phyloP scores from a whole-genome alignment of 2,329 filamentous ascomycete genomes.

The Arachnomyces sp. region DNA sequence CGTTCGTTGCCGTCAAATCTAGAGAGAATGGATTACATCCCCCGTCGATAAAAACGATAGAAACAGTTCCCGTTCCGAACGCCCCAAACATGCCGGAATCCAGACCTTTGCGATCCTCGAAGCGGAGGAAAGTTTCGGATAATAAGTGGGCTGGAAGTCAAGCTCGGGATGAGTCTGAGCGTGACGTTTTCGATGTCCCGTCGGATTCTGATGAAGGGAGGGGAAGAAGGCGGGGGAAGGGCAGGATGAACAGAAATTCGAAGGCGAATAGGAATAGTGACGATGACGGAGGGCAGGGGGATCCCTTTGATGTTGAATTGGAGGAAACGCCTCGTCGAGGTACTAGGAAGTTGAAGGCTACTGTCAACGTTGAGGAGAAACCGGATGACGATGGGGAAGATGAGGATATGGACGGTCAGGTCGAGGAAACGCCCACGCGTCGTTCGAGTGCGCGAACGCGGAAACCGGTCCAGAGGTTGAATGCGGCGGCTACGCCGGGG shows the following conservation, averaged over 20 bases:
- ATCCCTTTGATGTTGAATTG: background rate
- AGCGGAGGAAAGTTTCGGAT: slow-evolving; percentile 29
- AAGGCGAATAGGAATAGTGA: background rate
- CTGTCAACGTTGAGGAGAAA: background rate
- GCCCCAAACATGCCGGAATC: slow-evolving; percentile 1
- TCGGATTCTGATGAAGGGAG: slow-evolving; percentile 13
- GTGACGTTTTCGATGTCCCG: slow-evolving; percentile 14
- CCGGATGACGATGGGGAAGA: slow-evolving; percentile 5
- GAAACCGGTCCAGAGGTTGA: slow-evolving; percentile 25
- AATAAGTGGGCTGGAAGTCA: slow-evolving; percentile 16
- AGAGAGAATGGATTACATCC: too few relatives aligned
- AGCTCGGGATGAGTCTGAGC: slow-evolving; percentile 26
- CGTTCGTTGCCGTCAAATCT: too few relatives aligned
- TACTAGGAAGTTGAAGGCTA: background rate
- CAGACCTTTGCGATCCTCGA: slow-evolving; percentile 20
- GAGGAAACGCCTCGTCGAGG: slow-evolving; percentile 9
- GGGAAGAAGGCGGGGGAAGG: slow-evolving; percentile 10
- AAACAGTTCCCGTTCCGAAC: too few relatives aligned
- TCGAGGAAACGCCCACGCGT: slow-evolving; percentile 15
- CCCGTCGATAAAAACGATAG: too few relatives aligned
- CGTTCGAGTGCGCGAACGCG: slow-evolving; percentile 29
- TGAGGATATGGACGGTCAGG: slow-evolving; percentile 14
- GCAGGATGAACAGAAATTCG: too few relatives aligned
- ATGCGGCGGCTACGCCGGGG: slow-evolving; percentile 18
- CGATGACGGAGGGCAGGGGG: slow-evolving; percentile 9